Evolutionary conservation across 345 rosid genomes (phyloP), one percentile per base, ranked within the genome.

Genomic region (Boechera retrofracta): DNA sequence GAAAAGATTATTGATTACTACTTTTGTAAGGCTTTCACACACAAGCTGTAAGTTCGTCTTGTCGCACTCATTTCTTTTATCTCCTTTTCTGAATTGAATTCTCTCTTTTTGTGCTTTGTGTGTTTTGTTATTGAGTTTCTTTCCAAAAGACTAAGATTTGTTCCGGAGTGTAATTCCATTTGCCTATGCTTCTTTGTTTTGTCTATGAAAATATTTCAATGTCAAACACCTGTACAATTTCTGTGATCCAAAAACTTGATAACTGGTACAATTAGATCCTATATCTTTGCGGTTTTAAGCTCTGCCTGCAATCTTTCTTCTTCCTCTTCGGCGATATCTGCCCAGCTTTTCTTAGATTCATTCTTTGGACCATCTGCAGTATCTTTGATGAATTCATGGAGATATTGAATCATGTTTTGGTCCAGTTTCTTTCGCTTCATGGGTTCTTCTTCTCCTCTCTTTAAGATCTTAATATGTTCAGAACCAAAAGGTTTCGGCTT

Each of bases 251-350:
- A 42, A 62, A 63, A 29, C 33, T 39, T 29, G 61, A 45, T 75
- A 39, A 59, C 54, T 35, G 1, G 32, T 35, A 59, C 73, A 75
- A 6, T n/a, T n/a, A 58, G 6, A 42, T 52, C 35, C 32, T 62
- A 69, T 3, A 44, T 11, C 58, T 16, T 5, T 24, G 51, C 15
- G 42, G 29, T 48, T 48, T 33, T 31, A 32, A 7, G 26, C 64
- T 42, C 55, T 38, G 5, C 54, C 45, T 62, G 69, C 62, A 60
- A 54, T 31, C 53, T 24, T 32, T 11, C 44, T 42, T 87, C 94
- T 56, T 89, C 93, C 73, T 91, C 97, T 79, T 89, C 97, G 4
- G 72, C 95, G 12, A 89, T 85, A 66, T 89, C 98, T 11, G 92
- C 98, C 98, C 96, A 91, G 58, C 91, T 91, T 82, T 85, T 89